Evolutionary conservation across 352 stramenopile species (phyloP).

Genomic region (Phytopythium vexans): DNA sequence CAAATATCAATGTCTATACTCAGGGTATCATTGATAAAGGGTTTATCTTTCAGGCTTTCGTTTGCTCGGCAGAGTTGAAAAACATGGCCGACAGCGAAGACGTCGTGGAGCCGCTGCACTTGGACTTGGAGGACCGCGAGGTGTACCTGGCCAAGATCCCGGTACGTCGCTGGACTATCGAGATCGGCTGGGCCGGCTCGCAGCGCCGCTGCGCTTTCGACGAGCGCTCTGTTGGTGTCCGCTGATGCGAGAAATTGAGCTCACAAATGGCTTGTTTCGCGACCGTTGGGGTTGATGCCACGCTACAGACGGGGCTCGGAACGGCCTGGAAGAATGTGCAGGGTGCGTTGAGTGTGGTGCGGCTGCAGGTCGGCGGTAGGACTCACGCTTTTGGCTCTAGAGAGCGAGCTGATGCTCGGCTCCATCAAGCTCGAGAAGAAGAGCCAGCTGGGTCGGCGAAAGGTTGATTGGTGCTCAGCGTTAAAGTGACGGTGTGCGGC

Average conservation of each 20-base stretch:
- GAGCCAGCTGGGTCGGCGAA: conserved; percentile 61
- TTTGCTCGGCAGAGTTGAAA: neutral
- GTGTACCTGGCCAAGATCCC: conserved; percentile 87
- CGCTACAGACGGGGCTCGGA: conserved; percentile 55
- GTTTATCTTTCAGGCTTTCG: neutral
- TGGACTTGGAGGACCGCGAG: conserved; percentile 85
- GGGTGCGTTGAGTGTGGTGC: conserved; percentile 26
- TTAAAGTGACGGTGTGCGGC: neutral
- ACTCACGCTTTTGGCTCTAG: conserved; percentile 16
- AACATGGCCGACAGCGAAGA: conserved; percentile 84
- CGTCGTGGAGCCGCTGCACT: conserved; percentile 86
- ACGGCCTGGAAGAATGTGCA: conserved; percentile 81
- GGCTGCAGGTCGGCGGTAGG: neutral
- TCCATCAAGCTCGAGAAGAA: conserved; percentile 85
- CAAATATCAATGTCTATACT: too few species aligned
- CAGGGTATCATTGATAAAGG: neutral
- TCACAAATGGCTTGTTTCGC: neutral
- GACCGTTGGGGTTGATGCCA: conserved; percentile 1
- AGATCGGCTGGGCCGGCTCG: too few species aligned
- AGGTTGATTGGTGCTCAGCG: conserved; percentile 27
- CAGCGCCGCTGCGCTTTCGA: too few species aligned
- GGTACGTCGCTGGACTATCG: conserved; percentile 22
- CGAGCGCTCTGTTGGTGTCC: too few species aligned
- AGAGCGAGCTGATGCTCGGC: conserved; percentile 81
- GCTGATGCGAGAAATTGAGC: neutral